Percentiles rank a stretch among this genome's conserved stretches.
Evolutionary conservation across 805 yeast species (phyloP).

Genomic region (Hanseniaspora thailandica): DNA sequence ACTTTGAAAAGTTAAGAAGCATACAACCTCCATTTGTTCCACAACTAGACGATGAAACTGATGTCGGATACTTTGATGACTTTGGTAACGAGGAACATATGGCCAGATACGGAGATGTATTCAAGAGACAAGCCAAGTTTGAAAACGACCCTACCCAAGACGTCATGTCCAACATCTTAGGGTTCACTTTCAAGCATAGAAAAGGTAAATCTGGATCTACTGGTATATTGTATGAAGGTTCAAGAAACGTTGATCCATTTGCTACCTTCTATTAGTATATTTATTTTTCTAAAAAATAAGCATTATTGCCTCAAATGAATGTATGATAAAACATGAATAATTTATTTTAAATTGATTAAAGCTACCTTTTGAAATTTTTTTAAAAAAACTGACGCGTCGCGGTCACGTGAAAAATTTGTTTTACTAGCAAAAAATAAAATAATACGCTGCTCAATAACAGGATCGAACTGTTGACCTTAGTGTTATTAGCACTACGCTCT

Average conservation of each 20-base stretch:
- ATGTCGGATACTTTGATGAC: slow-evolving; percentile 97
- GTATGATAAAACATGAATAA: too few relatives aligned
- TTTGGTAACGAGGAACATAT: slow-evolving; percentile 91
- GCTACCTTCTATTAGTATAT: slow-evolving; percentile 27
- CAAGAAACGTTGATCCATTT: slow-evolving; percentile 30
- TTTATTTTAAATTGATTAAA: too few relatives aligned
- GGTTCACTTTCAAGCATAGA: slow-evolving; percentile 88
- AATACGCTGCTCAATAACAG: slow-evolving; percentile 13
- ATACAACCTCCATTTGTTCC: slow-evolving; percentile 92
- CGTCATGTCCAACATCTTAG: slow-evolving; percentile 68
- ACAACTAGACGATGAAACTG: slow-evolving; percentile 90
- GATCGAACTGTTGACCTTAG: slow-evolving; percentile 16
- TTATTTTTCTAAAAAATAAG: too few relatives aligned
- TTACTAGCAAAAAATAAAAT: background rate
- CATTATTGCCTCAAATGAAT: too few relatives aligned
- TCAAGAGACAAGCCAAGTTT: slow-evolving; percentile 79
- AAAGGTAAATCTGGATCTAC: slow-evolving; percentile 32
- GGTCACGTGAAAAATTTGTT: background rate
- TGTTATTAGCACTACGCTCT: slow-evolving; percentile 16
- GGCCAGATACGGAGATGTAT: slow-evolving; percentile 95
- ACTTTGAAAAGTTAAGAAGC: slow-evolving; percentile 58
- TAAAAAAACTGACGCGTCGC: too few relatives aligned
- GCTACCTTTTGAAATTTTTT: too few relatives aligned
- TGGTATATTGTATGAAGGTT: slow-evolving; percentile 28
- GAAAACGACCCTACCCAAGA: slow-evolving; percentile 53